A percentile compares a stretch with the other conserved stretches of the same genome.
Conservation (phyloP, 2,329 filamentous ascomycete genomes). For the Cordyceps pruinosa region DNA sequence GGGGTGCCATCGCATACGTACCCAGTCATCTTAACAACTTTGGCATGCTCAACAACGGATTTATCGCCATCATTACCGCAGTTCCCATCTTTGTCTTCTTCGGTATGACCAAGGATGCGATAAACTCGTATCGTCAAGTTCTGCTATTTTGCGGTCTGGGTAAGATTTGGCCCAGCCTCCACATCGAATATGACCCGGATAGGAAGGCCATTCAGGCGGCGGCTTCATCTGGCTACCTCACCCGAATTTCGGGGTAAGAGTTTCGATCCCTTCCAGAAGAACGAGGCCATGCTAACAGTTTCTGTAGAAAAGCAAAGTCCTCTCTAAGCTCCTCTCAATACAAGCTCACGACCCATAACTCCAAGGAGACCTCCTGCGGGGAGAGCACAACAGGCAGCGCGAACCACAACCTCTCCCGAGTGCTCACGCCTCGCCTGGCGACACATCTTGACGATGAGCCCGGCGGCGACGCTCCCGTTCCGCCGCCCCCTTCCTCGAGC, state of each 20-base stretch:
- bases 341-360: neutral
- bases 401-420: neutral
- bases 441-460: neutral
- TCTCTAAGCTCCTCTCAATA: neutral
- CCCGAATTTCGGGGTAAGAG: neutral
- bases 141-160: slow-evolving; percentile 37
- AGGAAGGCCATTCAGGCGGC: slow-evolving; percentile 11
- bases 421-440: neutral
- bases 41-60: slow-evolving; percentile 38
- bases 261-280: neutral
- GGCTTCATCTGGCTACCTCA: neutral
- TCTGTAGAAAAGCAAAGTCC: neutral
- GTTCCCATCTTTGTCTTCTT: slow-evolving; percentile 48
- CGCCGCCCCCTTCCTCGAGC: neutral
- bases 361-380: slow-evolving; percentile 2
- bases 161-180: slow-evolving; percentile 35
- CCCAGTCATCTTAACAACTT: slow-evolving; percentile 35
- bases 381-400: neutral
- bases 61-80: slow-evolving; percentile 41
- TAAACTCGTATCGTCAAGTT: slow-evolving; percentile 39
- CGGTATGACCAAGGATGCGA: slow-evolving; percentile 47
- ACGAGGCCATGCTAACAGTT: neutral
- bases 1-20: slow-evolving; percentile 41
- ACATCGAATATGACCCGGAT: slow-evolving; percentile 33
- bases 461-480: neutral